These are phyloP conservation scores for Lonicera japonica DNA, from an alignment of 129 eudicot genomes.

Conservation along the genomic window DNA sequence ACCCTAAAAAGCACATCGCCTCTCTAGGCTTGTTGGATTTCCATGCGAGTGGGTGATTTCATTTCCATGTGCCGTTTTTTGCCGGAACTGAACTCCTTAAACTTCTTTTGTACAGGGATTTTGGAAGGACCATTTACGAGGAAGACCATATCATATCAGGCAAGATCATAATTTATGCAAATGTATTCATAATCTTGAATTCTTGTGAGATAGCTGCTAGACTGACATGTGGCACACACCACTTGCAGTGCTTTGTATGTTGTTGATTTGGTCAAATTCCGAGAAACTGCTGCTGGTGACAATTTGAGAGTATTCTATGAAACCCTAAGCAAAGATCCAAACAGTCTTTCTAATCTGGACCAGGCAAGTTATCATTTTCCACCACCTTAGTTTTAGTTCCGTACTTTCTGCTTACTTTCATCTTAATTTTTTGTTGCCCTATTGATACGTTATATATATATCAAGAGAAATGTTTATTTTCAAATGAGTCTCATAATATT, in stretches of 20 bases:
- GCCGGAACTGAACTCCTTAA: neutral
- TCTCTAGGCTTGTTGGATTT: too few species aligned
- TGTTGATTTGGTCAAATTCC: conserved; percentile 82
- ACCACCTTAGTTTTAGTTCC: too few species aligned
- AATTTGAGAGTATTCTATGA: conserved; percentile 84
- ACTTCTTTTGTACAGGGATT: conserved; percentile 53
- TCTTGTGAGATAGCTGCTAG: neutral
- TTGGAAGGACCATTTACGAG: conserved; percentile 96
- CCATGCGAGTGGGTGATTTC: neutral
- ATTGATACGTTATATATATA: too few species aligned
- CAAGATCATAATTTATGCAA: conserved; percentile 8
- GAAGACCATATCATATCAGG: conserved; percentile 97
- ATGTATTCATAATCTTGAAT: neutral
- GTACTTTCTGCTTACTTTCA: neutral
- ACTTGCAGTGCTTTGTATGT: conserved; percentile 85
- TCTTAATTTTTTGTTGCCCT: neutral
- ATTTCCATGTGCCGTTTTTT: neutral
- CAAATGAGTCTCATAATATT: too few species aligned
- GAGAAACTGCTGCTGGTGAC: conserved; percentile 97
- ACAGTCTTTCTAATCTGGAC: conserved; percentile 93
- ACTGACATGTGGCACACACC: conserved; percentile 6
- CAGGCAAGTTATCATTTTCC: conserved; percentile 49
- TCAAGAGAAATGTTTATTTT: too few species aligned
- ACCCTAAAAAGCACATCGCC: too few species aligned
- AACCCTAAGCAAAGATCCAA: conserved; percentile 97